Conservation (phyloP, 352 stramenopile genomes). For the Paralagenidium karlingii region DNA sequence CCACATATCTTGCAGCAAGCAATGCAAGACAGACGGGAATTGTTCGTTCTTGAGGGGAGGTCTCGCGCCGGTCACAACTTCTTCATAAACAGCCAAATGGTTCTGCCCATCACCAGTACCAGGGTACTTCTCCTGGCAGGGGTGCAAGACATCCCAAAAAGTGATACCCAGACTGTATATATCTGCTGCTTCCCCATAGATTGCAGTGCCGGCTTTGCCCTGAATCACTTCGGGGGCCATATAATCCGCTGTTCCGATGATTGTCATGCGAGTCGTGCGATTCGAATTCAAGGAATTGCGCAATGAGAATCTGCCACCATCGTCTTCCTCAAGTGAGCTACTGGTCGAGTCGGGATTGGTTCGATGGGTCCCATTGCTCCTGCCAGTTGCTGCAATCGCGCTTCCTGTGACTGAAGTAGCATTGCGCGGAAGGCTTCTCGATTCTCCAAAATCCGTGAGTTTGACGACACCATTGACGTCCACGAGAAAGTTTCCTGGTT, state of each 20-base stretch:
- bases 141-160: conserved; percentile 64
- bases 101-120: conserved; percentile 24
- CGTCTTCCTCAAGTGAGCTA: no score
- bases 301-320: not conserved
- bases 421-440: conserved; percentile 5
- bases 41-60: conserved; percentile 20
- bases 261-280: conserved; percentile 25
- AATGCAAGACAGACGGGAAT: conserved; percentile 21
- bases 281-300: not conserved
- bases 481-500: conserved; percentile 73
- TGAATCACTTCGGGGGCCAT: conserved; percentile 75
- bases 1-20: conserved; percentile 41
- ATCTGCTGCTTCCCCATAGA: conserved; percentile 58
- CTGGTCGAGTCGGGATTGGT: not conserved
- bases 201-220: conserved; percentile 43
- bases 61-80: conserved; percentile 38
- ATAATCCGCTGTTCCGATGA: conserved; percentile 67
- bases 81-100: conserved; percentile 58
- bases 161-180: conserved; percentile 67
- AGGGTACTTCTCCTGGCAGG: conserved; percentile 48
- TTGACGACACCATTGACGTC: conserved; percentile 44
- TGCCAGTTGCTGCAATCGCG: not conserved
- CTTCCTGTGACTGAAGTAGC: not conserved
- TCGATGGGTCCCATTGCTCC: not conserved
- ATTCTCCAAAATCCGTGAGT: conserved; percentile 68